These are phyloP conservation scores for Ustilago cynodontis DNA, from an alignment of 1,284 basidiomycete genomes.

Conservation along the genomic window DNA sequence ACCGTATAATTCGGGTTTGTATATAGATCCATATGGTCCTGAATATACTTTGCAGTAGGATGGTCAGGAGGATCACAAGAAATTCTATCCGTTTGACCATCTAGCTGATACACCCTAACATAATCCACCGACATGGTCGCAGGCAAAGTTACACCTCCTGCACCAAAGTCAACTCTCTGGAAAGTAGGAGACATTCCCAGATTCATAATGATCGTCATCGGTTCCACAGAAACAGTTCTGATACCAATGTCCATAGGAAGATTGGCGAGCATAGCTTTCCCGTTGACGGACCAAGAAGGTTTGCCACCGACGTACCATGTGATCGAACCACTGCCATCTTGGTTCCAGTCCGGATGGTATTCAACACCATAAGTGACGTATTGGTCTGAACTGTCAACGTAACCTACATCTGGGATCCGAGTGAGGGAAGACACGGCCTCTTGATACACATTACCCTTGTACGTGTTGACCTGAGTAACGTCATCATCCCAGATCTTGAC, in stretches of 20 bases:
- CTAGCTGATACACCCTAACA: conserved; percentile 63
- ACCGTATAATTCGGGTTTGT: conserved; percentile 65
- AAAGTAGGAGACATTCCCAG: conserved; percentile 65
- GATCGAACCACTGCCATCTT: conserved; percentile 58
- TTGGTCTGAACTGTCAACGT: conserved; percentile 35
- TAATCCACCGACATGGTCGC: conserved; percentile 61
- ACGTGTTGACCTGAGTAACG: conserved; percentile 59
- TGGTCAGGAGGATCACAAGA: conserved; percentile 64
- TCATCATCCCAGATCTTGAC: conserved; percentile 50
- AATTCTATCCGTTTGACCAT: conserved; percentile 44
- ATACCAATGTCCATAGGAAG: conserved; percentile 53
- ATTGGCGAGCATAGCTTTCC: conserved; percentile 40
- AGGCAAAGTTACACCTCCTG: conserved; percentile 53
- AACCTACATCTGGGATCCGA: conserved; percentile 60
- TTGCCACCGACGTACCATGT: conserved; percentile 66
- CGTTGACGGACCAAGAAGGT: conserved; percentile 61
- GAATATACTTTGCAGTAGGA: conserved; percentile 66
- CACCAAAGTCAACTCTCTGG: conserved; percentile 59
- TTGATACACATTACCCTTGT: conserved; percentile 66
- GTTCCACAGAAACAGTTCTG: conserved; percentile 64
- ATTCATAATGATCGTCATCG: conserved; percentile 67
- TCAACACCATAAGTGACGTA: conserved; percentile 65
- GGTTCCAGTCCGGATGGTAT: conserved; percentile 66
- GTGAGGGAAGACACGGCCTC: conserved; percentile 68
- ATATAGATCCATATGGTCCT: conserved; percentile 63